Conservation (phyloP, 1,284 basidiomycete genomes). For the Rhodotorula mucilaginosa region DNA sequence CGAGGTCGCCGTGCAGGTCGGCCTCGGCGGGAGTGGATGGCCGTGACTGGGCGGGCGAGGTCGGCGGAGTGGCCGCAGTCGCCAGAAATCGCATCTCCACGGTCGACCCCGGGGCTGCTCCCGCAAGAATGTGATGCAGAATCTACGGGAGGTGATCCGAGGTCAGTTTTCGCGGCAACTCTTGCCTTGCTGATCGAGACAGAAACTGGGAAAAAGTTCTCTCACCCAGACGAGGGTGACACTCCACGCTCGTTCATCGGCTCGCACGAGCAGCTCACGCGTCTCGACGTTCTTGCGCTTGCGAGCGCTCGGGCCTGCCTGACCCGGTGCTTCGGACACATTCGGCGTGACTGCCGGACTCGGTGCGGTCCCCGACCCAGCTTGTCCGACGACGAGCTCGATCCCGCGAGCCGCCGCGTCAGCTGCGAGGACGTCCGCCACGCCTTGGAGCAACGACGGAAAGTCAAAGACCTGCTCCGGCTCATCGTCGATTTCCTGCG, state of each 20-base stretch:
- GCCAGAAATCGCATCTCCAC: conserved; percentile 83
- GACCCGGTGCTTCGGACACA: conserved; percentile 47
- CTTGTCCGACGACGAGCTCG: conserved; percentile 81
- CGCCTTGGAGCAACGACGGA: conserved; percentile 67
- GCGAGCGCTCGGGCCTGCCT: neutral
- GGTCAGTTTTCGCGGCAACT: conserved; percentile 36
- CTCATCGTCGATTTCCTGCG: conserved; percentile 26
- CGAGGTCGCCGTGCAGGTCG: conserved; percentile 39
- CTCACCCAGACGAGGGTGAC: conserved; percentile 80
- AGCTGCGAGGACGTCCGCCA: conserved; percentile 80
- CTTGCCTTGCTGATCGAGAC: neutral
- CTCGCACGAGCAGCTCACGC: conserved; percentile 67
- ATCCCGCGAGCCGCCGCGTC: conserved; percentile 76
- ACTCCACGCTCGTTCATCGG: conserved; percentile 76
- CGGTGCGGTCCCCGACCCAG: conserved; percentile 45
- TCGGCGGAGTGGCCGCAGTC: conserved; percentile 45
- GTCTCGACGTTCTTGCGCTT: conserved; percentile 19
- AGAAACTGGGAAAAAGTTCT: conserved; percentile 5
- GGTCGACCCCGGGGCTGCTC: conserved; percentile 69
- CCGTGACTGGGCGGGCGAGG: neutral
- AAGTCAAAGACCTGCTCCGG: conserved; percentile 56
- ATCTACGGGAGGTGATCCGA: conserved; percentile 57
- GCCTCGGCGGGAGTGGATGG: neutral
- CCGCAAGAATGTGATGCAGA: conserved; percentile 73
- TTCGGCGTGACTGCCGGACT: conserved; percentile 33